Evolutionary conservation across 352 stramenopile species (phyloP).

Genomic region (Phytophthora sojae): DNA sequence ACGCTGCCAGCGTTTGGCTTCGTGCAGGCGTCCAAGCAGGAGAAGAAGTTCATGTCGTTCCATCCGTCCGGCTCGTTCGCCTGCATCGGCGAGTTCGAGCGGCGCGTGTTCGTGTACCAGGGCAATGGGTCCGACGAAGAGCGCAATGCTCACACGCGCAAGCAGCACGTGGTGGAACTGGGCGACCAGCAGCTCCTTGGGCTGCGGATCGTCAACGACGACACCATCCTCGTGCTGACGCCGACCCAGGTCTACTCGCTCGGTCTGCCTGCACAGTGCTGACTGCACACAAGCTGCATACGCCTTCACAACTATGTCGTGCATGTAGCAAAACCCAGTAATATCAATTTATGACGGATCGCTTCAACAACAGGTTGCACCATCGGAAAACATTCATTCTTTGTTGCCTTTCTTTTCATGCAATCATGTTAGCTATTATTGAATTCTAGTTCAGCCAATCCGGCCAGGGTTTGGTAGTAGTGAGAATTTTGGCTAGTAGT

Average conservation of each 20-base stretch:
- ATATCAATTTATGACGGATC: neutral
- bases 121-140: constrained; percentile 42
- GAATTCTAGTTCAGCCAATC: constrained; percentile 5
- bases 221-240: constrained; percentile 65
- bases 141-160: constrained; percentile 51
- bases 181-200: constrained; percentile 71
- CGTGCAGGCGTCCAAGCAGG: constrained; percentile 88
- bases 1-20: constrained; percentile 86
- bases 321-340: neutral
- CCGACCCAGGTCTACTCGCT: constrained; percentile 52
- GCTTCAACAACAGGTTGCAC: constrained; percentile 20
- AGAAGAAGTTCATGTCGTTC: constrained; percentile 87
- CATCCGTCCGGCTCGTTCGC: constrained; percentile 62
- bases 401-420: constrained; percentile 13
- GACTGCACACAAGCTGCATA: neutral
- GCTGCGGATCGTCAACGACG: constrained; percentile 53
- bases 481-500: too few relatives aligned
- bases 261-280: constrained; percentile 21
- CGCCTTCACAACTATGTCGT: neutral
- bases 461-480: neutral
- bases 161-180: constrained; percentile 78
- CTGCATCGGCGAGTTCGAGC: constrained; percentile 81
- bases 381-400: constrained; percentile 8
- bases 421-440: neutral
- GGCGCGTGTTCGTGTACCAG: constrained; percentile 81